A percentile compares a stretch with the other conserved stretches of the same genome.
Conservation (phyloP, 129 eudicot genomes). For the Flaveria trinervia region DNA sequence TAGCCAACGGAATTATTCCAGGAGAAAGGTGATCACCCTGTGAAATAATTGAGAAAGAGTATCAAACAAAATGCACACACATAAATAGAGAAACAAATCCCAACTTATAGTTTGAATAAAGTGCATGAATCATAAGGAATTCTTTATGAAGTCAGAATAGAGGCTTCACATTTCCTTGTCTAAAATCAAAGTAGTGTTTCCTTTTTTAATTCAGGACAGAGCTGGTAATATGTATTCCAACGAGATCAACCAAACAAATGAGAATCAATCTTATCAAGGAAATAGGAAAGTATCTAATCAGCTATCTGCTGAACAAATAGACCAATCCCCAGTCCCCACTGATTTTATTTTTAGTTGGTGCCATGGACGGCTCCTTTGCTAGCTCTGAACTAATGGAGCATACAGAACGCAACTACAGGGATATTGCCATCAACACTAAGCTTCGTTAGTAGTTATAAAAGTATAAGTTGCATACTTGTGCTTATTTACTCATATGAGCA, state of each 20-base stretch:
- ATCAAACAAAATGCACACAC: conserved; percentile 6
- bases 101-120: conserved; percentile 21
- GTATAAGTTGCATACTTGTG: conserved; percentile 1
- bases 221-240: conserved; percentile 13
- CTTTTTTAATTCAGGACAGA: not conserved
- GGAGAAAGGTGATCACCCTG: conserved; percentile 97
- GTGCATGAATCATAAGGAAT: conserved; percentile 1
- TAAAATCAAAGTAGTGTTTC: not conserved
- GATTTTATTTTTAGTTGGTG: conserved; percentile 6
- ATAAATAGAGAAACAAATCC: not conserved
- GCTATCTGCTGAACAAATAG: conserved; percentile 20
- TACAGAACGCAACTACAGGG: not conserved
- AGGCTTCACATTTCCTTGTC: conserved; percentile 7
- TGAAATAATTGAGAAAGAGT: conserved; percentile 12
- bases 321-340: not conserved
- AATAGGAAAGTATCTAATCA: conserved; percentile 8
- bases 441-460: conserved; percentile 2
- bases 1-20: conserved; percentile 94
- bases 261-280: conserved; percentile 13
- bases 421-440: conserved; percentile 4
- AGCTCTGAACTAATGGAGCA: conserved; percentile 1
- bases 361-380: conserved; percentile 3
- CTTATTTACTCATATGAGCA: not conserved
- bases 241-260: conserved; percentile 14
- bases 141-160: not conserved